These are phyloP conservation scores for Albugo laibachii DNA, from an alignment of 352 stramenopile genomes.

Conservation along the genomic window DNA sequence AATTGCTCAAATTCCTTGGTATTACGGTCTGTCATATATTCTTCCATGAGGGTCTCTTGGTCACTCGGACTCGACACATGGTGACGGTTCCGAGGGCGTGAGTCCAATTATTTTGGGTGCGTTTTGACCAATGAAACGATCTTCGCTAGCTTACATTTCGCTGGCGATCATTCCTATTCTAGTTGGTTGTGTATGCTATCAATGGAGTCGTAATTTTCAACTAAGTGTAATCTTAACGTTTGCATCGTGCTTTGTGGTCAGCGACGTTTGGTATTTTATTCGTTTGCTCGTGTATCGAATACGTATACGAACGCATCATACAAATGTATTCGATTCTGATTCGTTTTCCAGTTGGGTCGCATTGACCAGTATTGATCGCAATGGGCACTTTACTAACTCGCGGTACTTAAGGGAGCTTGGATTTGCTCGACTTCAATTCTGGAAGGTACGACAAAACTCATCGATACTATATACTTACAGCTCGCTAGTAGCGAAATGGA, in stretches of 20 bases:
- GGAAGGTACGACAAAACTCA: slow-evolving; percentile 27
- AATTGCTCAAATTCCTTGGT: too few relatives aligned
- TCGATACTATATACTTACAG: not conserved
- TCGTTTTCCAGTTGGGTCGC: slow-evolving; percentile 21
- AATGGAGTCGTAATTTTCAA: too few relatives aligned
- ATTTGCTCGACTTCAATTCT: slow-evolving; percentile 55
- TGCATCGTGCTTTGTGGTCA: slow-evolving; percentile 21
- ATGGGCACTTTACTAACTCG: slow-evolving; percentile 74
- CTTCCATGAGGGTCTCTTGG: too few relatives aligned
- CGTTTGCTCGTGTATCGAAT: slow-evolving; percentile 18
- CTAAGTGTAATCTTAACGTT: too few relatives aligned
- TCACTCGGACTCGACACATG: too few relatives aligned
- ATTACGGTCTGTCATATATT: too few relatives aligned
- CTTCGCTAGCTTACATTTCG: too few relatives aligned
- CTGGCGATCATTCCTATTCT: too few relatives aligned
- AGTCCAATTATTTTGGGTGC: too few relatives aligned
- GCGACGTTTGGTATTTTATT: slow-evolving; percentile 69
- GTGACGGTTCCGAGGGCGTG: too few relatives aligned
- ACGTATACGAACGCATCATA: slow-evolving; percentile 5
- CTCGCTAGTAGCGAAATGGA: slow-evolving; percentile 28
- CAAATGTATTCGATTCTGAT: slow-evolving; percentile 29
- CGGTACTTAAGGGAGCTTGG: slow-evolving; percentile 69
- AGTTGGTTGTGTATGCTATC: too few relatives aligned
- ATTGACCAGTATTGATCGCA: slow-evolving; percentile 61
- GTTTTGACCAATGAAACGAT: too few relatives aligned